Base-by-base conservation (phyloP, 768 basidiomycete species). In the Tylopilus cervinicoccineus region DNA sequence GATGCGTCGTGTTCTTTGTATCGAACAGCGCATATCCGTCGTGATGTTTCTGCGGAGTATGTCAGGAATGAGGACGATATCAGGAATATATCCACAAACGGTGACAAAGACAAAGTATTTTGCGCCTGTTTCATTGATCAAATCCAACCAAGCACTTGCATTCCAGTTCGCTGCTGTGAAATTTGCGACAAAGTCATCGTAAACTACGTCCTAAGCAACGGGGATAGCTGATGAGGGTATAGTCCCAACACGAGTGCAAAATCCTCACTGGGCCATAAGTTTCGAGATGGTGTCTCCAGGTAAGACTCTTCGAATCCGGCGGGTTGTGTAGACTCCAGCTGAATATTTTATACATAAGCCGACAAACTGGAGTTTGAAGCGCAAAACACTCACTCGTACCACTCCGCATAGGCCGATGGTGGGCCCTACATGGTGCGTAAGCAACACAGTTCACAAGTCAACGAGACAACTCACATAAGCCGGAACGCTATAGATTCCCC, bases 71-170 rank as follows among this genome's bases (percentile, higher is more conserved):
- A 38, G 33, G 8, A 31, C 1, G 12, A 13, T 13, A 2, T 23
- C 14, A 4, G 9, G 4, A 4, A 9, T 11, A 41, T n/a, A 39
- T 37, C 13, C 2, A 64, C 72, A 6, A 19, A 74, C 78, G 13
- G 79, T 74, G 7, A 78, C 77, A 29, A 79, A 63, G 19, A 83
- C 79, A 51, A 83, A 81, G 51, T 83, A 83, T 55, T 78, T 81
- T 2, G 81, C 81, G 3, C 81, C 81, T 0, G 79, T 76, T 26
- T 69, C 68, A 34, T 74, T 76, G 43, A 83, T 76, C 8, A 82
- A 47, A 55, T 80, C 73, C 0, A 80, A 56, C 78, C 80, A 83
- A 33, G 66, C 70, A 38, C 72, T 76, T 4, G 81, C 74, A 34
- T 80, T 75, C 65, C 78, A 83, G 39, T 74, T 73, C 1, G 67